These are phyloP conservation scores for Trametes gibbosa DNA, from an alignment of 768 basidiomycete genomes.

Conservation along the genomic window DNA sequence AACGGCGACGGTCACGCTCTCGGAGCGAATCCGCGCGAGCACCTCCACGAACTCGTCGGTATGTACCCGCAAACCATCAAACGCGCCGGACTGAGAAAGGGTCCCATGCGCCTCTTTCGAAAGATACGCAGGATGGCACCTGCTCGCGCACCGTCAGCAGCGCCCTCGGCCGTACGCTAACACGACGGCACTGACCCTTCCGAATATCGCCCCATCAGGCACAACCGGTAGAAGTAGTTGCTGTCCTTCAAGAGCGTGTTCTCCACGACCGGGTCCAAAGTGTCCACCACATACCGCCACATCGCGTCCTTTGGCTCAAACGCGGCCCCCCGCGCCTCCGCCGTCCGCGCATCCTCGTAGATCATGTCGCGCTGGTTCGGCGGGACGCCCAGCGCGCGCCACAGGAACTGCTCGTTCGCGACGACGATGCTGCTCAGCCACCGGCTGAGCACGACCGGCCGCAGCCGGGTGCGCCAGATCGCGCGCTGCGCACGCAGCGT, in stretches of 20 bases:
- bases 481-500: slow-evolving; percentile 54
- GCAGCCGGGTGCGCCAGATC: slow-evolving; percentile 60
- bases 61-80: slow-evolving; percentile 17
- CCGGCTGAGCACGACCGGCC: slow-evolving; percentile 57
- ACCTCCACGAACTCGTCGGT: slow-evolving; percentile 21
- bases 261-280: slow-evolving; percentile 29
- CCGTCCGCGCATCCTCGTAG: slow-evolving; percentile 33
- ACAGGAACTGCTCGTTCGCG: slow-evolving; percentile 61
- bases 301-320: slow-evolving; percentile 31
- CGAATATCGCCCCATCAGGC: slow-evolving; percentile 14
- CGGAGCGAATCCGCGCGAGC: slow-evolving; percentile 13
- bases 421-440: slow-evolving; percentile 43
- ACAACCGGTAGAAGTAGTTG: slow-evolving; percentile 22
- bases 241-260: slow-evolving; percentile 18
- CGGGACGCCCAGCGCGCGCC: slow-evolving; percentile 80
- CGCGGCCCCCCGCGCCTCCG: slow-evolving; percentile 35
- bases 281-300: slow-evolving; percentile 30
- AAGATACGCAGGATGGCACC: slow-evolving; percentile 16
- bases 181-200: slow-evolving; percentile 7
- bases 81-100: slow-evolving; percentile 14
- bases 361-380: slow-evolving; percentile 46
- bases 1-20: slow-evolving; percentile 18
- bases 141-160: neutral
- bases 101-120: slow-evolving; percentile 12
- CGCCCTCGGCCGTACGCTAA: neutral